Conservation (phyloP, 2,329 filamentous ascomycete genomes). For the Rosellinia necatrix region DNA sequence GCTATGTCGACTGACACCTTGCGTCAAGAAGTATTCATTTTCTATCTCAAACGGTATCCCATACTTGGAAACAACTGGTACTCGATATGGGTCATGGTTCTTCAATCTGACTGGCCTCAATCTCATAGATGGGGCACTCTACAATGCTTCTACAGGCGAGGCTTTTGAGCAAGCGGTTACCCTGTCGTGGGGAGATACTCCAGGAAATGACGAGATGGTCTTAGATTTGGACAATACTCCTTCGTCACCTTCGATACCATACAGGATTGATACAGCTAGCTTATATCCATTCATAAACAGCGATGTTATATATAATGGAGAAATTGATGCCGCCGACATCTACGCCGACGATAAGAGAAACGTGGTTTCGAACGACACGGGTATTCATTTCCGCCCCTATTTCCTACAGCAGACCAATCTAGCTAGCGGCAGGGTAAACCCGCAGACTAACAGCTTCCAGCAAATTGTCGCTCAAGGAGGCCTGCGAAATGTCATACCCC, state of each 20-base stretch:
- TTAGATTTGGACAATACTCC: not conserved
- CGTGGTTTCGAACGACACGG: not conserved
- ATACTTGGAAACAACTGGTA: not conserved
- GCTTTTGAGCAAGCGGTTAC: no score
- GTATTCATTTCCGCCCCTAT: not conserved
- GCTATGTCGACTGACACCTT: slow-evolving; percentile 6
- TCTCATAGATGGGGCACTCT: no score
- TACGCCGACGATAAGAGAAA: not conserved
- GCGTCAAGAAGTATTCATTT: slow-evolving; percentile 16
- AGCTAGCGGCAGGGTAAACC: not conserved
- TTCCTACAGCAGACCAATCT: not conserved
- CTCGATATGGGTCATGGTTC: slow-evolving; percentile 13
- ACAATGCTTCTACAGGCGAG: no score
- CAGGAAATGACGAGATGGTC: not conserved
- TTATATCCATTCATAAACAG: not conserved
- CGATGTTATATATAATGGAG: not conserved
- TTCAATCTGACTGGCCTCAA: not conserved
- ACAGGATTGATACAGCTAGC: not conserved
- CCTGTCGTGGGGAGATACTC: not conserved
- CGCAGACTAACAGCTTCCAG: not conserved
- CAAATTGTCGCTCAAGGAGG: not conserved
- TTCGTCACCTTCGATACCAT: not conserved
- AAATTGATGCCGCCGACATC: not conserved
- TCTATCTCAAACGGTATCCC: slow-evolving; percentile 4
- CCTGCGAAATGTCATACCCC: not conserved